These are phyloP conservation scores for Silene coronaria DNA, from an alignment of 179 eudicot species.

Conservation along the genomic window DNA sequence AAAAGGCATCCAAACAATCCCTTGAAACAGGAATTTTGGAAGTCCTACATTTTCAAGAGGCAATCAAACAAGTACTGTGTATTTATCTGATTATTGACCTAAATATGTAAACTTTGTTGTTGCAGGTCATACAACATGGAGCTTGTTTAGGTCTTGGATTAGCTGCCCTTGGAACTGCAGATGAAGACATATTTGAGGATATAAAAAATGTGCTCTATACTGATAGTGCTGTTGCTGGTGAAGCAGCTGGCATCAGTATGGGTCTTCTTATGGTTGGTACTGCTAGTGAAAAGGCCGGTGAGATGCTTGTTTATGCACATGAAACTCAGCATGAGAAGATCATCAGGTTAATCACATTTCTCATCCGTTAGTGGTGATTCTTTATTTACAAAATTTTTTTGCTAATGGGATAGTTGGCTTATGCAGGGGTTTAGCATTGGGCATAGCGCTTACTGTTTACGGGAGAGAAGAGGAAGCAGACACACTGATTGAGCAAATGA, in stretches of 20 bases:
- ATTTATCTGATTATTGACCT: neutral
- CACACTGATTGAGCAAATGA: conserved; percentile 91
- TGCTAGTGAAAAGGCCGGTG: conserved; percentile 86
- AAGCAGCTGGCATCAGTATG: conserved; percentile 95
- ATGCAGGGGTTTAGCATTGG: conserved; percentile 83
- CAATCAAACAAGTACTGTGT: no score
- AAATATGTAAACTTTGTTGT: neutral
- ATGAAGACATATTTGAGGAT: conserved; percentile 83
- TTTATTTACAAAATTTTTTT: neutral
- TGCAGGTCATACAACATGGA: conserved; percentile 98
- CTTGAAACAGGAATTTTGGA: no score
- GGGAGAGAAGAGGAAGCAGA: conserved; percentile 99
- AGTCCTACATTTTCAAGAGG: no score
- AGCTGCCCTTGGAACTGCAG: conserved; percentile 95
- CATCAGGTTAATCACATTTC: conserved; percentile 53
- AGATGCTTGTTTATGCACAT: conserved; percentile 97
- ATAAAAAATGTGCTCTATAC: conserved; percentile 80
- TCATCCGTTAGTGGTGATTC: neutral
- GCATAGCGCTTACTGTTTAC: conserved; percentile 91
- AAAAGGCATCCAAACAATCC: no score
- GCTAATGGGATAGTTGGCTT: conserved; percentile 18
- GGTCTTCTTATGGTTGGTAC: conserved; percentile 95
- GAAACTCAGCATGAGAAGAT: conserved; percentile 99
- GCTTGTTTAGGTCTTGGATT: conserved; percentile 94
- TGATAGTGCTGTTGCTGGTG: conserved; percentile 98